Base-by-base conservation (phyloP, 345 rosid genomes). In the Microthlaspi erraticum region DNA sequence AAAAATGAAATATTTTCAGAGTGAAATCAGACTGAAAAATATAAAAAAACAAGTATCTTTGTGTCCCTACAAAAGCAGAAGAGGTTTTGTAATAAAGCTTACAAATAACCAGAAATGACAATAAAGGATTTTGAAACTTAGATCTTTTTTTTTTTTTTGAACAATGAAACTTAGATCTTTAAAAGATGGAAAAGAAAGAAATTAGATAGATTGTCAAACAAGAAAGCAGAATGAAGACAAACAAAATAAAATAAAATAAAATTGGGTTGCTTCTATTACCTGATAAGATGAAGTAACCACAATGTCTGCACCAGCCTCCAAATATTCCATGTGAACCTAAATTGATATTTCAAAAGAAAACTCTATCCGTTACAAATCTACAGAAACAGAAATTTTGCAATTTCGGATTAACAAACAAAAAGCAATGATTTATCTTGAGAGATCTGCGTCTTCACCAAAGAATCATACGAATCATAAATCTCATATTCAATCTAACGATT, bases 281-380 rank as follows among this genome's bases (percentile, higher is more conserved):
- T 93, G 98, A 69, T 93, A 93, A 45, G 98, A 93, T 34, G 96
- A 88, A 78, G 97, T 81, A 29, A 93, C 88, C 78, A 93, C 60
- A 59, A 91, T 76, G 78, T 93, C 94, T 43, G 98, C 94, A 71
- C 98, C 98, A 61, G 96, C 97, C 75, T 90, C 98, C 80, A 93
- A 64, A 68, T 85, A 93, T 38, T 93, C 97, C 81, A 77, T 64
- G 60, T 93, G 98, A 67, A 93, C 98, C 98, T 93, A 67, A 81
- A 71, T 7, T 14, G 9, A 64, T n/a, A 26, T 12, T 5, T 2
- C 13, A 48, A 26, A 42, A 72, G 13, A 58, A 44, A 38, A 13
- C 60, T 31, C 12, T 43, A 46, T 29, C 44, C 16, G 37, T 72
- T 45, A 65, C 65, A 56, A 72, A 53, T 72, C 56, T 39, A 0